Base-by-base conservation (phyloP, 2,329 filamentous ascomycete species). In the Stachybotrys echinatus region DNA sequence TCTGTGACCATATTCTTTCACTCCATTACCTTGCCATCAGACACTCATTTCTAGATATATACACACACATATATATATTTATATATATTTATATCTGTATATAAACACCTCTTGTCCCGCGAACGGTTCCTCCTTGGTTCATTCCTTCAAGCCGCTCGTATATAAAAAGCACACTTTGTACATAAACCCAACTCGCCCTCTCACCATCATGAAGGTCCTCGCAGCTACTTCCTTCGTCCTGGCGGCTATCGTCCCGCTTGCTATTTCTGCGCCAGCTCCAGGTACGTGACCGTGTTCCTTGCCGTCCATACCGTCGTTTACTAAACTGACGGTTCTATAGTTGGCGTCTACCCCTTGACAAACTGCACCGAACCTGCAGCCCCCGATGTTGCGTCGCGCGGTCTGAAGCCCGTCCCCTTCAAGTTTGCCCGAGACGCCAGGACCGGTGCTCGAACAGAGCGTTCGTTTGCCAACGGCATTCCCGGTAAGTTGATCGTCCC, bases 191-290 rank as follows among this genome's bases (percentile, higher is more conserved):
- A n/a, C n/a, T n/a, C 27, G 27, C 27, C 27, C 10, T 34, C 27
- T 34, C 27, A 23, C 48, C 50, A 56, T 50, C n/a, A 63, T 63
- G 61, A 63, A 62, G 58, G 52, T 58, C 40, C 42, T 50, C 48
- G 52, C 47, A 46, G 51, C 52, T 42, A 19, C 56, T 45, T 34
- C 55, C 37, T 42, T 62, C 23, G 23, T 53, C 43, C 44, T 63
- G 43, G 55, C 57, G 39, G 50, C 47, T 21, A 48, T 52, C 47
- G 54, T 52, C 10, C 51, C 60, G 10, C 42, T 62, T 22, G 52
- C 51, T 3, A 20, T 51, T 37, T 56, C 60, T 31, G 42, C 53
- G 8, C 51, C 54, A 42, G 42, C 54, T 31, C 42, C 22, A 45
- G 44, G 44, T 46, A 46, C 37, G 23, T 18, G 7, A 18, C 38